A percentile compares a stretch with the other conserved stretches of the same genome.
phyloP scores from a whole-genome alignment of 2,329 filamentous ascomycete genomes.

The Paramyrothecium sp. region DNA sequence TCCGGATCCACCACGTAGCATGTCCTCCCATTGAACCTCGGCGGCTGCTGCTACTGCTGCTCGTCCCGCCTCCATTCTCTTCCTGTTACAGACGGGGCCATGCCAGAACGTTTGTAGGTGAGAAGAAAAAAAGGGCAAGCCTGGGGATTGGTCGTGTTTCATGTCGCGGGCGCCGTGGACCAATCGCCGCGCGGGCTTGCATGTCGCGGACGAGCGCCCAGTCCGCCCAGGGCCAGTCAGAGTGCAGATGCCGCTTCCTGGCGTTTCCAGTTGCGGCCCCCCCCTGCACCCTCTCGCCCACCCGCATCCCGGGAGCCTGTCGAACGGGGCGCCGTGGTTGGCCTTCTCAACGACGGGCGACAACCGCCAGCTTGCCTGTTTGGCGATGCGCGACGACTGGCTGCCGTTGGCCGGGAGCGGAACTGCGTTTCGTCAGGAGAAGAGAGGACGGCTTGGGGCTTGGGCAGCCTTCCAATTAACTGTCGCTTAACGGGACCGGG shows the following conservation, averaged over 20 bases:
- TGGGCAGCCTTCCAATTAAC: too few relatives aligned
- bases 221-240: neutral
- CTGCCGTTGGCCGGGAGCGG: neutral
- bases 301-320: neutral
- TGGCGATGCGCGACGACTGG: neutral
- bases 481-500: too few relatives aligned
- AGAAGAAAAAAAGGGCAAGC: too few relatives aligned
- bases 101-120: too few relatives aligned
- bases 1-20: too few relatives aligned
- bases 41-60: neutral
- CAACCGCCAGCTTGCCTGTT: neutral
- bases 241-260: neutral
- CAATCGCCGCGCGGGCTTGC: neutral
- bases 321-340: too few relatives aligned
- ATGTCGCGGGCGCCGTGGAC: neutral
- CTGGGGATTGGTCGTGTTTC: too few relatives aligned
- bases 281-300: neutral
- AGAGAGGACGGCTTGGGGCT: too few relatives aligned
- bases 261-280: neutral
- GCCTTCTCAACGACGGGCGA: too few relatives aligned
- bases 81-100: too few relatives aligned
- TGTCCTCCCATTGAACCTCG: too few relatives aligned
- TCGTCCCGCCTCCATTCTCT: too few relatives aligned
- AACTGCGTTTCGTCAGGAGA: neutral
- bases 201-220: neutral